A percentile compares a stretch with the other conserved stretches of the same genome.
Evolutionary conservation across 2,329 filamentous ascomycete species (phyloP).

Genomic region (Chaetomium strumarium): DNA sequence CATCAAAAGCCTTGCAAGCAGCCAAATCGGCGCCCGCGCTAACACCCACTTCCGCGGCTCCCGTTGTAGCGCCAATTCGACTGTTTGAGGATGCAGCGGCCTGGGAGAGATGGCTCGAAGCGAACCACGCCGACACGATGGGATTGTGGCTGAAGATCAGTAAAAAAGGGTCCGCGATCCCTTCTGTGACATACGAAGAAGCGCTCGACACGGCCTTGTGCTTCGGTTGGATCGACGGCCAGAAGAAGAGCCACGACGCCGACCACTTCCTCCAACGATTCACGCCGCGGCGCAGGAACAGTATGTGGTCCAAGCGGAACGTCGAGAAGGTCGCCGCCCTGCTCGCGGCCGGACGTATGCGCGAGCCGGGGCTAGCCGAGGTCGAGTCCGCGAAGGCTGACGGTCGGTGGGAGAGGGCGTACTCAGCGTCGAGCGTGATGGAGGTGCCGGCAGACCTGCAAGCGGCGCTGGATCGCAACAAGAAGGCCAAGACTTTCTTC

Average conservation of each 20-base stretch:
- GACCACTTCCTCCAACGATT: conserved; percentile 50
- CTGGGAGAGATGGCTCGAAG: conserved; percentile 37
- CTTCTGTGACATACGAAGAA: conserved; percentile 43
- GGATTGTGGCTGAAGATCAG: conserved; percentile 45
- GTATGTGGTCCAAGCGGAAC: conserved; percentile 56
- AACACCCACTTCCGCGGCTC: not conserved
- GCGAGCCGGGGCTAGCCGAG: conserved; percentile 40
- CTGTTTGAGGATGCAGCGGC: conserved; percentile 28
- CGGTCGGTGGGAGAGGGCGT: conserved; percentile 54
- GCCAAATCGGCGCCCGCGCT: not conserved
- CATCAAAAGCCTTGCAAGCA: not conserved
- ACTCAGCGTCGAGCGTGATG: conserved; percentile 43
- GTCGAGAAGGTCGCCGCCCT: conserved; percentile 45
- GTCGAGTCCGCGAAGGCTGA: conserved; percentile 51
- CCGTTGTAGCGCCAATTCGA: conserved; percentile 17
- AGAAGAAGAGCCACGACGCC: conserved; percentile 41
- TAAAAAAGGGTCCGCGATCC: conserved; percentile 40
- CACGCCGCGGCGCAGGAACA: conserved; percentile 49
- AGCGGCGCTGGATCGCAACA: conserved; percentile 34
- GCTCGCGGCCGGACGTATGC: conserved; percentile 42
- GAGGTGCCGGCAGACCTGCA: conserved; percentile 45
- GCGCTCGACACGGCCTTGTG: conserved; percentile 54
- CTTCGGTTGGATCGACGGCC: conserved; percentile 59
- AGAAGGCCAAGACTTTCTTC: conserved; percentile 35
- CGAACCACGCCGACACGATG: conserved; percentile 28